Base-by-base conservation (phyloP, 495 filamentous ascomycete species). In the Penicillium longicatenatum region DNA sequence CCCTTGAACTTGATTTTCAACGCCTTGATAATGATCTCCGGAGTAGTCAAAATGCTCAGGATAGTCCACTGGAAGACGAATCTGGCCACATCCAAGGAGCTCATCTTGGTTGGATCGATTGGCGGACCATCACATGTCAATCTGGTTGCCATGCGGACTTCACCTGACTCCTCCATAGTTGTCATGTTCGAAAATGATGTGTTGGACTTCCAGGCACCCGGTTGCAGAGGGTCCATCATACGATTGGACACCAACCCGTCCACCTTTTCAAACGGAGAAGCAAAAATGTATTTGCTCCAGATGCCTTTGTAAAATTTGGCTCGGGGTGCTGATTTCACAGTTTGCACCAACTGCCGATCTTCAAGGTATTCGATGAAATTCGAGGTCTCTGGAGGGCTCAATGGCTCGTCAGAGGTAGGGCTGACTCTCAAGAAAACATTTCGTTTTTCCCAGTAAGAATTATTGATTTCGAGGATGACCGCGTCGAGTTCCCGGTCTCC, bases 381-480 rank as follows among this genome's bases (percentile, higher is more conserved):
- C 17, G 16, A 6, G 12, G 16, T 1, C 10, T 31, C 46, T 29
- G 20, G 16, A 49, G 26, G 46, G 6, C 1, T 39, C 11, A 37
- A 2, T 9, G n/a, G 30, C 11, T 35, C 11, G 16, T 39, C 49
- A 4, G 19, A 51, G n/a, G 31, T 39, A 0, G 30, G 12, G 9
- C 19, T 51, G 19, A 39, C 49, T 51, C 49, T 29, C 24, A 49
- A 16, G 12, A 68, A 52, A 12, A 64, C 39, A 20, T 69, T 83
- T 17, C 87, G 77, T 51, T 86, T 83, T 70, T 93, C 89, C 52
- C 80, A 83, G 64, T 90, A 91, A 0, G 87, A 91, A 59, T 92
- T 91, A 65, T 90, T 91, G 42, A 92, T 86, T 64, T 93, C 90
- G 16, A 91, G 60, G 35, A 93, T 81, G 69, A 91, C 81, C 24